These are phyloP conservation scores for Juncus inflexus DNA, from an alignment of 176 grass and related monocot genomes.

Conservation along the genomic window DNA sequence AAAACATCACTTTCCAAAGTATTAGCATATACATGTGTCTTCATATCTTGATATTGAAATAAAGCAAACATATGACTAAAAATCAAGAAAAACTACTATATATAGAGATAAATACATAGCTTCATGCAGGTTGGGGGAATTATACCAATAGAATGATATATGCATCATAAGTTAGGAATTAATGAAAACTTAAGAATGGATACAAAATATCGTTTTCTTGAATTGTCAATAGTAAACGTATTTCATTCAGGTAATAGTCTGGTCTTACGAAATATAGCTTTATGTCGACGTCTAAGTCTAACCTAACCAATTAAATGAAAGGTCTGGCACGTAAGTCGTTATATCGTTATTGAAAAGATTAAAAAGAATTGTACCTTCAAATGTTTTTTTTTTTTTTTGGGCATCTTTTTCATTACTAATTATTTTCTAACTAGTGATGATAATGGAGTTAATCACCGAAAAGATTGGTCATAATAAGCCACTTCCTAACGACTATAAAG, in stretches of 20 bases:
- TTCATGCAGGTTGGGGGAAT: background rate
- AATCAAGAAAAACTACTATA: constrained; percentile 10
- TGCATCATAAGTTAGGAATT: constrained; percentile 3
- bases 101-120: constrained; percentile 10
- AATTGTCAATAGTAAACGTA: constrained; percentile 7
- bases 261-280: constrained; percentile 9
- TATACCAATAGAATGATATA: background rate
- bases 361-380: background rate
- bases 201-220: constrained; percentile 22
- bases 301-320: constrained; percentile 21
- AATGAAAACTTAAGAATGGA: background rate
- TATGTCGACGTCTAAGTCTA: constrained; percentile 19
- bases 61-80: constrained; percentile 1
- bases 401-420: background rate
- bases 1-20: constrained; percentile 18
- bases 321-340: background rate
- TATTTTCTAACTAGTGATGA: too few species aligned
- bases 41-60: background rate
- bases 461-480: too few species aligned
- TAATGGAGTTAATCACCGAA: too few species aligned
- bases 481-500: too few species aligned
- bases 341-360: background rate
- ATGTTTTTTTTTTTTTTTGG: constrained; percentile 9
- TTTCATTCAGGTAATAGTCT: background rate
- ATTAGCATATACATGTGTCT: constrained; percentile 17